phyloP scores from a whole-genome alignment of 257 asterid species.

The Gardenia jasminoides region DNA sequence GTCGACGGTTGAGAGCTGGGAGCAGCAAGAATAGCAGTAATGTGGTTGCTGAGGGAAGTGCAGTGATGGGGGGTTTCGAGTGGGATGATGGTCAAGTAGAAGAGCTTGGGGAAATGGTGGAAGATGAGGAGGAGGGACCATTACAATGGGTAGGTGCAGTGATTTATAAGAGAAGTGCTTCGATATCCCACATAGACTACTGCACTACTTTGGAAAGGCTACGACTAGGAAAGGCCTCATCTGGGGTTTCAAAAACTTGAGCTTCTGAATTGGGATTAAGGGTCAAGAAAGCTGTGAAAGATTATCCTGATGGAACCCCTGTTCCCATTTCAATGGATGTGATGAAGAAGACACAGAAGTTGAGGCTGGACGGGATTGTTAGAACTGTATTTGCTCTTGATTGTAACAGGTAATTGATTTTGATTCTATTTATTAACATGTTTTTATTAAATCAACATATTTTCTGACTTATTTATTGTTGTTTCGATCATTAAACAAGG shows the following conservation, averaged over 20 bases:
- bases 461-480: neutral
- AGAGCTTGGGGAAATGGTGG: slow-evolving; percentile 9
- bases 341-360: slow-evolving; percentile 58
- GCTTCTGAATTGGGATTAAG: slow-evolving; percentile 87
- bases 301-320: slow-evolving; percentile 72
- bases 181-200: slow-evolving; percentile 63
- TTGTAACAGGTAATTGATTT: slow-evolving; percentile 62
- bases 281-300: slow-evolving; percentile 60
- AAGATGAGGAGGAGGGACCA: slow-evolving; percentile 40
- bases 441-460: neutral
- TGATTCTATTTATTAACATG: neutral
- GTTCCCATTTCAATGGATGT: slow-evolving; percentile 75
- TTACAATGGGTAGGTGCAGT: slow-evolving; percentile 82
- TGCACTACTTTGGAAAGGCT: slow-evolving; percentile 86
- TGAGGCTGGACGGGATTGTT: slow-evolving; percentile 79
- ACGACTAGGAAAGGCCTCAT: slow-evolving; percentile 64
- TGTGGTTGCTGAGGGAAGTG: slow-evolving; percentile 14
- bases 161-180: slow-evolving; percentile 59
- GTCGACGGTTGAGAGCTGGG: slow-evolving; percentile 16
- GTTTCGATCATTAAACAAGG: neutral
- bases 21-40: slow-evolving; percentile 4
- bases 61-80: slow-evolving; percentile 12
- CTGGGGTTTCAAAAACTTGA: slow-evolving; percentile 54
- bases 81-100: slow-evolving; percentile 20
- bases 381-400: slow-evolving; percentile 66